Conservation (phyloP, 73 alveolate genomes). For the Tetrahymena thermophila region DNA sequence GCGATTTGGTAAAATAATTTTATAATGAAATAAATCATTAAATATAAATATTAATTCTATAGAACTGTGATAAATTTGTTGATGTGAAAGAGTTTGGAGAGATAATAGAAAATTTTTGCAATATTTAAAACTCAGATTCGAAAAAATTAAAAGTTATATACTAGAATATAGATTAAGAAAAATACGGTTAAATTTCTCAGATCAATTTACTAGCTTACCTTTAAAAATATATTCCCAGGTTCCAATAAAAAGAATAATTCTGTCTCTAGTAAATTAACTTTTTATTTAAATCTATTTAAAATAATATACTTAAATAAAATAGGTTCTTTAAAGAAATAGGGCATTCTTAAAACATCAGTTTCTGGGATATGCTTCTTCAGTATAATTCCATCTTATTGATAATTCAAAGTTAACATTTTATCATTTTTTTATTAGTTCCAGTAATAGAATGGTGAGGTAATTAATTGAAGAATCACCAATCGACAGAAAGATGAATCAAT, state of each 20-base stretch:
- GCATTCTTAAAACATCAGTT: neutral
- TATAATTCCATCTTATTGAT: neutral
- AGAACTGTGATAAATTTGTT: neutral
- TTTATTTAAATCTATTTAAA: neutral
- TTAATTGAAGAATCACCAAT: neutral
- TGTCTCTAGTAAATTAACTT: neutral
- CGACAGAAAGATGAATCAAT: neutral
- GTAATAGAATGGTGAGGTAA: neutral
- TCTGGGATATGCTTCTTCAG: neutral
- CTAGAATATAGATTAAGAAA: neutral
- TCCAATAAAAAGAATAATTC: neutral
- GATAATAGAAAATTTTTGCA: neutral
- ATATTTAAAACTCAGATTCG: neutral
- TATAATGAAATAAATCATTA: too few species aligned
- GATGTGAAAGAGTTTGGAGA: neutral
- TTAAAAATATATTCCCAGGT: neutral
- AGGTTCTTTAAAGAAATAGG: neutral
- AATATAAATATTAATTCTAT: neutral
- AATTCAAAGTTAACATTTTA: neutral
- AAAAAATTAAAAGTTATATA: neutral
- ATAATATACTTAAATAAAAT: neutral
- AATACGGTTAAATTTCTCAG: neutral
- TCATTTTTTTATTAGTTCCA: neutral
- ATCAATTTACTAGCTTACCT: neutral
- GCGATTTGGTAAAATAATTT: neutral